phyloP scores from a whole-genome alignment of 2,329 filamentous ascomycete genomes.

The Verticillium longisporum region DNA sequence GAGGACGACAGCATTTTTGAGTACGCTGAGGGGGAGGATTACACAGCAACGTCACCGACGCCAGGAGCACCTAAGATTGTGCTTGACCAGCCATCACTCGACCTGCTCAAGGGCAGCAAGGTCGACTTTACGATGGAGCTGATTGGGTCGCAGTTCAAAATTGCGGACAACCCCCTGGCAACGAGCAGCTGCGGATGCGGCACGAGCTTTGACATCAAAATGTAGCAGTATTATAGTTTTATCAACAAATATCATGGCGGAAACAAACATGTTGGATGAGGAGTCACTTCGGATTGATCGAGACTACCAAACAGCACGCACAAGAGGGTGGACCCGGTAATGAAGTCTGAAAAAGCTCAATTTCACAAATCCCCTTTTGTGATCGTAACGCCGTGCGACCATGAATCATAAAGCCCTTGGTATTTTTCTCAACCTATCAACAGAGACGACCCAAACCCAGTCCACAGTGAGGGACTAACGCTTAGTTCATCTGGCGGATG shows the following conservation, averaged over 20 bases:
- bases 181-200: constrained; percentile 95
- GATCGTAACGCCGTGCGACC: constrained; percentile 26
- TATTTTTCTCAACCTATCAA: constrained; percentile 13
- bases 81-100: constrained; percentile 79
- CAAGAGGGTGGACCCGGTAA: constrained; percentile 5
- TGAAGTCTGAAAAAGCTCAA: constrained; percentile 18
- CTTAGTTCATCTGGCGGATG: constrained; percentile 98
- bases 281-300: not conserved
- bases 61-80: constrained; percentile 65
- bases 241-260: not conserved
- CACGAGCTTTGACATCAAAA: constrained; percentile 92
- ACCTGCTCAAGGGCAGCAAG: constrained; percentile 86
- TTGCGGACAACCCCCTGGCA: constrained; percentile 85
- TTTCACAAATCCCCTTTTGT: constrained; percentile 20
- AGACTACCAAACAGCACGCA: constrained; percentile 4
- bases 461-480: not conserved
- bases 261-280: not conserved
- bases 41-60: constrained; percentile 19
- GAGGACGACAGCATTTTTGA: constrained; percentile 89
- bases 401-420: constrained; percentile 16
- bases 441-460: constrained; percentile 21
- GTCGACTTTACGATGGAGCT: constrained; percentile 95
- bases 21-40: constrained; percentile 36
- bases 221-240: constrained; percentile 33
- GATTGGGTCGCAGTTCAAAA: constrained; percentile 86